Percentiles rank a stretch among this genome's conserved stretches.
Evolutionary conservation across 2,329 filamentous ascomycete species (phyloP).

Genomic region (Sporothrix luriei): DNA sequence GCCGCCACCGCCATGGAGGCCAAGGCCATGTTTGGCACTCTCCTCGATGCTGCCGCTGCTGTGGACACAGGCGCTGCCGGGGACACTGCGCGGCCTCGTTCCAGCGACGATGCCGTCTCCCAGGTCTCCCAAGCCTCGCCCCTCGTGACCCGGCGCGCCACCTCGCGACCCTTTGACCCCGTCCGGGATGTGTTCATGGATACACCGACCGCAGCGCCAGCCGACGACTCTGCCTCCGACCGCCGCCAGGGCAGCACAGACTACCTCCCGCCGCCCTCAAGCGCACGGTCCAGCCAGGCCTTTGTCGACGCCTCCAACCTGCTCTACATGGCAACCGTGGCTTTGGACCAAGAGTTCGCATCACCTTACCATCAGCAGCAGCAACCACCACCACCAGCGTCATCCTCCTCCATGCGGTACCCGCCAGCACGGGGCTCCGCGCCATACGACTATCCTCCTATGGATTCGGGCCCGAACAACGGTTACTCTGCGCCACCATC

Average conservation of each 20-base stretch:
- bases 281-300: slow-evolving; percentile 32
- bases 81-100: not conserved
- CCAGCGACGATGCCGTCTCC: slow-evolving; percentile 18
- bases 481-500: slow-evolving; percentile 25
- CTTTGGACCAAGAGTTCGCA: slow-evolving; percentile 29
- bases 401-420: slow-evolving; percentile 23
- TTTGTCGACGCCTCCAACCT: slow-evolving; percentile 28
- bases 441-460: slow-evolving; percentile 25
- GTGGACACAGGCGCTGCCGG: not conserved
- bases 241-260: slow-evolving; percentile 18
- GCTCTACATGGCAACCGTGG: slow-evolving; percentile 33
- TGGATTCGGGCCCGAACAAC: not conserved
- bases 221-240: not conserved
- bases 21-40: slow-evolving; percentile 6
- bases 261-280: not conserved
- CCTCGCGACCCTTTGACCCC: slow-evolving; percentile 50
- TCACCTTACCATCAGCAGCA: slow-evolving; percentile 20
- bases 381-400: slow-evolving; percentile 4
- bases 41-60: slow-evolving; percentile 25
- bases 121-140: slow-evolving; percentile 15
- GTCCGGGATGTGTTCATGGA: slow-evolving; percentile 48
- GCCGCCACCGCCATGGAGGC: slow-evolving; percentile 6
- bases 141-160: slow-evolving; percentile 27
- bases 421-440: slow-evolving; percentile 27
- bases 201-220: slow-evolving; percentile 37